Conservation (phyloP, 176 grass and related monocot genomes). For the Musa itinerans region DNA sequence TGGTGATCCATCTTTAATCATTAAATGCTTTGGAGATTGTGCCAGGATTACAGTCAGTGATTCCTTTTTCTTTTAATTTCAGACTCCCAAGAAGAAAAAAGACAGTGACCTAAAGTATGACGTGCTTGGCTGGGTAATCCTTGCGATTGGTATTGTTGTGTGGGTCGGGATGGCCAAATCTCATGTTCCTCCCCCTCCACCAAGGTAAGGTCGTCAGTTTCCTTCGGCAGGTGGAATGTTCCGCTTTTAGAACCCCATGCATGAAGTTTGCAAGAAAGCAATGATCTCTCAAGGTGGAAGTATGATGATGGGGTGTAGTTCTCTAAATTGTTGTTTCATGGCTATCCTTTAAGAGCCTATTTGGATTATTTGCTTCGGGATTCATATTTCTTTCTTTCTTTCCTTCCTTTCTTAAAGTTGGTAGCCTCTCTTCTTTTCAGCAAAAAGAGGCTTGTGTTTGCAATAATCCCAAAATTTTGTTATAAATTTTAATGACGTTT, state of each 20-base stretch:
- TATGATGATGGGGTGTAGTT: no score
- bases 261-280: not conserved
- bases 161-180: constrained; percentile 47
- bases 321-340: no score
- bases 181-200: constrained; percentile 3
- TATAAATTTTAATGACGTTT: no score
- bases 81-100: constrained; percentile 56
- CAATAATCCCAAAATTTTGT: no score
- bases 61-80: constrained; percentile 23
- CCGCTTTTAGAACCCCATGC: not conserved
- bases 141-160: constrained; percentile 32
- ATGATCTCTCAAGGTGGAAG: no score
- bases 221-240: not conserved
- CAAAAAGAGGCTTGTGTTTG: no score
- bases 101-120: constrained; percentile 60
- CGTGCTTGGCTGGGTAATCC: constrained; percentile 60
- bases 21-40: not conserved
- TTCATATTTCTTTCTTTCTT: no score
- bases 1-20: no score
- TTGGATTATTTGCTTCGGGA: no score
- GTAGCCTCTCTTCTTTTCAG: no score
- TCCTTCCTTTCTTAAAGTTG: no score
- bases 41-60: not conserved
- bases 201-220: constrained; percentile 20
- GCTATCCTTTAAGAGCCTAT: no score